Evolutionary conservation across 2,329 filamentous ascomycete species (phyloP), one percentile per base, ranked within the genome.

Genomic region (Macroventuria anomochaeta): DNA sequence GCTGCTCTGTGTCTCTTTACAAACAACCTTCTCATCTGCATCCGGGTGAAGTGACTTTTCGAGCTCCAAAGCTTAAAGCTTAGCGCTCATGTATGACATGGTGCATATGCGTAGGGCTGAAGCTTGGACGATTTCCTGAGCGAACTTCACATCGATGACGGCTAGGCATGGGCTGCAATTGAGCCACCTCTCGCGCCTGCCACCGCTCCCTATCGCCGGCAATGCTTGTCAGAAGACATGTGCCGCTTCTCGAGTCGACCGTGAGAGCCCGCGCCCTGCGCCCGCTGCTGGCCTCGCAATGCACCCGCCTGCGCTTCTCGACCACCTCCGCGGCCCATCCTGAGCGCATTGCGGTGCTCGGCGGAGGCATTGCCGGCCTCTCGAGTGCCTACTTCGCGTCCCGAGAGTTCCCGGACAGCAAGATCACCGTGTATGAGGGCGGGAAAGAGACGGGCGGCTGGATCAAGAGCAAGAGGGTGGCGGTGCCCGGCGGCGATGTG

Each of bases 401-500:
- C 11, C 84, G 85, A 61, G 80, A 87, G 65, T 82, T 89, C n/a
- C 85, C 87, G 3, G 80, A 82, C 50, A 81, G 85, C 28, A 85
- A 86, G 44, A 86, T 99, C 66, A 95, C 90, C 0, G 70, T 99
- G 8, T 96, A 91, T 74, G 95, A 99, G 73, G 83, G 83, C 17
- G 83, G 80, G 23, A 71, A 83, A 18, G 81, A 85, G 17, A 73
- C 93, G 0, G 95, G 95, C 36, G 95, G 95, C 38, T 97, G 93
- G 93, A 80, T 97, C 33, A 78, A 86, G 58, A 91, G 89, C 1
- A 82, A 87, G 61, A 77, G 77, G 43, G 80, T 89, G 11, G 73
- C 83, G 1, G 83, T 89, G 8, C 80, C 82, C 31, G 89, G 85
- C 13, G 80, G 81, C 18, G 75, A 81, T 41, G 83, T 96, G 28